Conservation (phyloP, 768 basidiomycete genomes). For the Amyloporia xantha region DNA sequence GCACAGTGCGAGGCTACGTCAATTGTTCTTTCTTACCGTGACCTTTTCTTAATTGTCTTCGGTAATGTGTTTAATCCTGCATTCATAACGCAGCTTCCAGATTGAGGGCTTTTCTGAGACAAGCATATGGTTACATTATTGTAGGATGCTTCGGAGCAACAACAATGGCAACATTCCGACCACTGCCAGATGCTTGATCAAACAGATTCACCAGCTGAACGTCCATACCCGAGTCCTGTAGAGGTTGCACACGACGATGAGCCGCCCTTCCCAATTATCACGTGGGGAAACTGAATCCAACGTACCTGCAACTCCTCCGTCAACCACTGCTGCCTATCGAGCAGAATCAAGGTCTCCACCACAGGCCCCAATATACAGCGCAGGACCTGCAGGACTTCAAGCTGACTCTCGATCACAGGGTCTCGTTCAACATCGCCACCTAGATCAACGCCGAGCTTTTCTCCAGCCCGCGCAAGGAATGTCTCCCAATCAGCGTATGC, state of each 20-base stretch:
- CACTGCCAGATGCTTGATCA: slow-evolving; percentile 66
- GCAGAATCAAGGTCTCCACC: slow-evolving; percentile 57
- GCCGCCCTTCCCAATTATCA: neutral
- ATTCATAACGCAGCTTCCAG: too few species aligned
- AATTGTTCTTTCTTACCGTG: too few species aligned
- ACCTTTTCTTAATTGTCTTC: too few species aligned
- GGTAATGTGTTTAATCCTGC: too few species aligned
- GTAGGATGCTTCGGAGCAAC: too few species aligned
- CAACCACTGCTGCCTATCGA: slow-evolving; percentile 59
- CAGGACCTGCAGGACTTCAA: slow-evolving; percentile 58
- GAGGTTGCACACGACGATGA: too few species aligned
- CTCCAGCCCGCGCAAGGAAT: slow-evolving; percentile 28
- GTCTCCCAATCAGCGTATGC: slow-evolving; percentile 44
- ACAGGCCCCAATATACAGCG: slow-evolving; percentile 65
- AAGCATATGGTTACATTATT: too few species aligned
- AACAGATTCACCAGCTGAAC: slow-evolving; percentile 60
- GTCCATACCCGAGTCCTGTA: slow-evolving; percentile 10
- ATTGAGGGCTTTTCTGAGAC: too few species aligned
- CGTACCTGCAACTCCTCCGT: slow-evolving; percentile 29
- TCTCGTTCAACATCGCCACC: slow-evolving; percentile 1
- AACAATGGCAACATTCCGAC: slow-evolving; percentile 61
- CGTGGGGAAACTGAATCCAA: neutral
- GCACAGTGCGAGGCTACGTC: too few species aligned
- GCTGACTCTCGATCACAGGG: slow-evolving; percentile 28
- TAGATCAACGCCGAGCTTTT: slow-evolving; percentile 9